Evolutionary conservation across 116 monocot species (phyloP).

Genomic region (Dioscorea cayenensis): DNA sequence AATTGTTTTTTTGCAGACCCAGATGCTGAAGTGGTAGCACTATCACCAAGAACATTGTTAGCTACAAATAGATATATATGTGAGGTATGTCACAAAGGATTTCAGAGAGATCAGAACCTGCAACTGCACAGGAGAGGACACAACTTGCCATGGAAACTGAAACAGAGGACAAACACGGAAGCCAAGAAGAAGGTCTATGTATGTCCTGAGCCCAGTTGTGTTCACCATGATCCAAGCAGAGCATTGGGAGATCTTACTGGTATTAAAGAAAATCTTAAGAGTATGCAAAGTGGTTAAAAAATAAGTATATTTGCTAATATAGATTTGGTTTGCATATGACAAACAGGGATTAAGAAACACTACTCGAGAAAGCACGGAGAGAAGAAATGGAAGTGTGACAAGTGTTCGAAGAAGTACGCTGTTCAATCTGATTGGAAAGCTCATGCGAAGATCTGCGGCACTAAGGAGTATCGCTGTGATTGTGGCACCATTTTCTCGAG

Average conservation of each 20-base stretch:
- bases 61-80: not conserved
- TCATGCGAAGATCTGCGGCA: not conserved
- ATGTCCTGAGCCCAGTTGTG: not conserved
- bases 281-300: too few species aligned
- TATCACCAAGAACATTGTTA: not conserved
- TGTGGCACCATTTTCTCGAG: not conserved
- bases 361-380: not conserved
- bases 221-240: not conserved
- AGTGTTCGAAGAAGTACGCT: not conserved
- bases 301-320: too few species aligned
- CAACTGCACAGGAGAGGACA: not conserved
- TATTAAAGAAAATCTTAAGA: not conserved
- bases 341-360: not conserved
- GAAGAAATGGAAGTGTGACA: slow-evolving; percentile 1
- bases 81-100: not conserved
- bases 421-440: not conserved
- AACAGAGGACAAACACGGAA: not conserved
- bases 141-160: not conserved
- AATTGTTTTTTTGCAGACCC: not conserved
- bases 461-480: not conserved
- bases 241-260: not conserved
- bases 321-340: too few species aligned
- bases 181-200: not conserved
- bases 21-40: not conserved
- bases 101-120: not conserved